Percentiles rank a stretch among this genome's conserved stretches.
Evolutionary conservation across 2,329 filamentous ascomycete genomes (phyloP).

Genomic region (Capronia epimyces): DNA sequence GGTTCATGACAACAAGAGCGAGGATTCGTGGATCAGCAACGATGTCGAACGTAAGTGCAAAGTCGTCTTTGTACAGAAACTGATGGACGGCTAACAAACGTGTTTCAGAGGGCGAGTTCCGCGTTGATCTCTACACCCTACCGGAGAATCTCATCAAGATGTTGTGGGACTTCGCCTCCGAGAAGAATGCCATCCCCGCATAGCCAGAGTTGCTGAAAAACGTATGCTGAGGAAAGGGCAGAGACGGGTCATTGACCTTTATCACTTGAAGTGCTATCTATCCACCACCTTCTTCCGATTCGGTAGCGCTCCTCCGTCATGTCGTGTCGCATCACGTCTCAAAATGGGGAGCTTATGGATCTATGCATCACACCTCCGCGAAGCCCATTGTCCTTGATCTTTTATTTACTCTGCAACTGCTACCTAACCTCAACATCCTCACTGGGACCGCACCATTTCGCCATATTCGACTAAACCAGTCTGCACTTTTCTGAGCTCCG

Average conservation of each 20-base stretch:
- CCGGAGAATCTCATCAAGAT: constrained; percentile 83
- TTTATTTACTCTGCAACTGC: background rate
- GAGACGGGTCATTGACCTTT: background rate
- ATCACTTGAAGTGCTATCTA: background rate
- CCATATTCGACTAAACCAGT: background rate
- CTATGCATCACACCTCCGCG: constrained; percentile 11
- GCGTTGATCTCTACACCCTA: constrained; percentile 96
- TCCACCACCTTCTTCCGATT: background rate
- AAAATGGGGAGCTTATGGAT: background rate
- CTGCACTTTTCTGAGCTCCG: background rate
- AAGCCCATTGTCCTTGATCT: background rate
- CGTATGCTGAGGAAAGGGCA: background rate
- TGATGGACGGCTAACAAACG: constrained; percentile 30
- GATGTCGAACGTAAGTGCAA: constrained; percentile 77
- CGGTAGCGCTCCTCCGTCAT: no score
- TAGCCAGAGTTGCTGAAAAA: constrained; percentile 6
- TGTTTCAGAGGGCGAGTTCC: constrained; percentile 79
- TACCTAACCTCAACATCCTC: background rate
- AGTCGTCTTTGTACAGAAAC: constrained; percentile 2
- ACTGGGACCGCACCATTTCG: background rate
- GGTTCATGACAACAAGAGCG: constrained; percentile 93
- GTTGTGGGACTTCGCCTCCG: constrained; percentile 79
- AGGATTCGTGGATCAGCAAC: constrained; percentile 94
- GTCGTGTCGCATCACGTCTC: background rate
- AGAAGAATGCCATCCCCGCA: constrained; percentile 33